Percentiles rank a stretch among this genome's conserved stretches.
These are phyloP conservation scores for Trifolium pratense DNA, from an alignment of 306 rosid genomes.

Conservation along the genomic window DNA sequence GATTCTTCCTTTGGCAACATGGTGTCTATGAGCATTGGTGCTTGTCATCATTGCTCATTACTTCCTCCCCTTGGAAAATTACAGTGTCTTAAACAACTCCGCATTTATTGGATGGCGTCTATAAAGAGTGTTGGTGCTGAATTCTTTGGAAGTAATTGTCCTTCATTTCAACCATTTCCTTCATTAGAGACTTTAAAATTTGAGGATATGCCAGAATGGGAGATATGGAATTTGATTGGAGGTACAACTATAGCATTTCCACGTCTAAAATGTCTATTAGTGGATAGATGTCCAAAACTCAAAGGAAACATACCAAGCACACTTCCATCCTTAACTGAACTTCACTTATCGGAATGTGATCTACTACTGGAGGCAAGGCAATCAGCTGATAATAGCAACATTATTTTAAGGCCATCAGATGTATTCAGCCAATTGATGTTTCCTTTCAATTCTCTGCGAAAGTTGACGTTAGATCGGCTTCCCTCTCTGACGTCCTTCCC, in stretches of 20 bases:
- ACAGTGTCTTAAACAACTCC: conserved; percentile 13
- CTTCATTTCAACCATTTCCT: conserved; percentile 32
- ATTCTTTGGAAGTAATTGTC: conserved; percentile 24
- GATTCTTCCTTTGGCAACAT: conserved; percentile 25
- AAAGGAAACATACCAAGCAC: conserved; percentile 27
- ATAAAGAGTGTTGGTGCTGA: conserved; percentile 12
- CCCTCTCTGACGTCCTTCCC: conserved; percentile 30
- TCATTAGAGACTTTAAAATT: neutral
- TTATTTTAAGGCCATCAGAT: neutral
- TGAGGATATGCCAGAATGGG: conserved; percentile 27
- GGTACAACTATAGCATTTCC: conserved; percentile 11
- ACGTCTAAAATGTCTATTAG: neutral
- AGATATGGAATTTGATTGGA: conserved; percentile 16
- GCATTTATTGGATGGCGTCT: neutral
- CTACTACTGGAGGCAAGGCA: neutral
- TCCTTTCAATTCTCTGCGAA: neutral
- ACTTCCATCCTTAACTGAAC: conserved; percentile 20
- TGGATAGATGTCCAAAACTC: conserved; percentile 29
- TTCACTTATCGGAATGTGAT: neutral
- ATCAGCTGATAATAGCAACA: neutral
- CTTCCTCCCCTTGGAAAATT: conserved; percentile 31
- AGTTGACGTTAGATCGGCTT: conserved; percentile 9
- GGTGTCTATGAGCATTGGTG: neutral
- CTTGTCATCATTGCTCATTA: neutral
- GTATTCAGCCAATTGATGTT: neutral